Evolutionary conservation across 257 asterid genomes (phyloP).

Genomic region (Solanum sparsipilum): DNA sequence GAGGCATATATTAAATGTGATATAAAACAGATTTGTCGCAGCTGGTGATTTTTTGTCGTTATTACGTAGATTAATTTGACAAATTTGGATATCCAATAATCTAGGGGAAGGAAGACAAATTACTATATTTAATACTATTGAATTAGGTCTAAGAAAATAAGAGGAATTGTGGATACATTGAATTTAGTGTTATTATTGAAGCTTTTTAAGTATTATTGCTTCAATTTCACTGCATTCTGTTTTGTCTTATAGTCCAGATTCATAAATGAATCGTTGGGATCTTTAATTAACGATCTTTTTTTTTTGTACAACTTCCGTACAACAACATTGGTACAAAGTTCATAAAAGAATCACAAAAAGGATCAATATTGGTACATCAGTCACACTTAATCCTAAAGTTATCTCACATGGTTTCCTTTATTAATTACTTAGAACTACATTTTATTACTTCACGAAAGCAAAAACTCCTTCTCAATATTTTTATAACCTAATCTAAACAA

Average conservation of each 20-base stretch:
- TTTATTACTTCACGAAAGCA: neutral
- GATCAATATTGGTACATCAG: neutral
- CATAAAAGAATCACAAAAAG: neutral
- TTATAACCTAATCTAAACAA: neutral
- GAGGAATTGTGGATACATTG: neutral
- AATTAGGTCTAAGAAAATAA: neutral
- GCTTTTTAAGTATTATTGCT: neutral
- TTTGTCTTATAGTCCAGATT: conserved; percentile 37
- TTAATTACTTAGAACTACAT: neutral
- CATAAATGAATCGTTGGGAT: conserved; percentile 22
- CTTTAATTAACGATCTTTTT: neutral
- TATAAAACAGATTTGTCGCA: conserved; percentile 18
- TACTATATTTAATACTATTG: neutral
- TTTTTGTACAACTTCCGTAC: conserved; percentile 44
- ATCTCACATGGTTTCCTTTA: neutral
- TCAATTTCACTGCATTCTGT: neutral
- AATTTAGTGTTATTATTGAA: neutral
- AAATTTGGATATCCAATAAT: conserved; percentile 10
- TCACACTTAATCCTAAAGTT: neutral
- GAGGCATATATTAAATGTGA: neutral
- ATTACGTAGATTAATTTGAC: conserved; percentile 12
- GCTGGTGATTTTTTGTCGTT: conserved; percentile 37
- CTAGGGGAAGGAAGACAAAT: neutral
- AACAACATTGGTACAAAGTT: neutral
- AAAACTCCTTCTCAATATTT: neutral